Conservation (phyloP, 768 basidiomycete genomes). For the Coprinopsis marcescibilis region DNA sequence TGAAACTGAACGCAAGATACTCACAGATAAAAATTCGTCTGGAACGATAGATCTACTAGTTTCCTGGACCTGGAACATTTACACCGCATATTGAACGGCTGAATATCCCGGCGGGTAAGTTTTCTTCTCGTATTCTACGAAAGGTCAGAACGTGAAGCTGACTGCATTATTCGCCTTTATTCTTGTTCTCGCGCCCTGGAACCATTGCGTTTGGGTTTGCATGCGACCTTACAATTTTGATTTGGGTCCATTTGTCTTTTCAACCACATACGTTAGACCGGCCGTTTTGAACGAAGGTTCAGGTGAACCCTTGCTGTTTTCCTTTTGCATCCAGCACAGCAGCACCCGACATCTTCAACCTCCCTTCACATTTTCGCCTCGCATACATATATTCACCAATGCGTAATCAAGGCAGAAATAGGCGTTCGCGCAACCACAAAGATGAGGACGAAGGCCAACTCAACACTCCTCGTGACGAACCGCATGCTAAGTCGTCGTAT, state of each 20-base stretch:
- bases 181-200: background rate
- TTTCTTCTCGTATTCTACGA: background rate
- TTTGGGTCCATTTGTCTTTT: constrained; percentile 6
- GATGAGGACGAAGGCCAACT: constrained; percentile 44
- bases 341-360: constrained; percentile 12
- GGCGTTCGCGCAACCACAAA: constrained; percentile 49
- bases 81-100: no score
- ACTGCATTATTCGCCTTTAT: background rate
- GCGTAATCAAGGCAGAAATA: constrained; percentile 42
- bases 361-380: no score
- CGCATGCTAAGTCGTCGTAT: constrained; percentile 47
- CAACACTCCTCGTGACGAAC: constrained; percentile 45
- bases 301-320: constrained; percentile 30
- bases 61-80: no score
- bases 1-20: background rate
- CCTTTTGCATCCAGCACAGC: constrained; percentile 5
- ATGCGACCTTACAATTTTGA: constrained; percentile 12
- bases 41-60: background rate
- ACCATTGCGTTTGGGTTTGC: background rate
- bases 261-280: constrained; percentile 1
- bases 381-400: constrained; percentile 24
- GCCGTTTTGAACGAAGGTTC: constrained; percentile 7
- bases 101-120: no score
- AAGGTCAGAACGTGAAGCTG: no score
- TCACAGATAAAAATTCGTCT: background rate